phyloP scores from a whole-genome alignment of 768 basidiomycete genomes.

The Ramaria sp. region DNA sequence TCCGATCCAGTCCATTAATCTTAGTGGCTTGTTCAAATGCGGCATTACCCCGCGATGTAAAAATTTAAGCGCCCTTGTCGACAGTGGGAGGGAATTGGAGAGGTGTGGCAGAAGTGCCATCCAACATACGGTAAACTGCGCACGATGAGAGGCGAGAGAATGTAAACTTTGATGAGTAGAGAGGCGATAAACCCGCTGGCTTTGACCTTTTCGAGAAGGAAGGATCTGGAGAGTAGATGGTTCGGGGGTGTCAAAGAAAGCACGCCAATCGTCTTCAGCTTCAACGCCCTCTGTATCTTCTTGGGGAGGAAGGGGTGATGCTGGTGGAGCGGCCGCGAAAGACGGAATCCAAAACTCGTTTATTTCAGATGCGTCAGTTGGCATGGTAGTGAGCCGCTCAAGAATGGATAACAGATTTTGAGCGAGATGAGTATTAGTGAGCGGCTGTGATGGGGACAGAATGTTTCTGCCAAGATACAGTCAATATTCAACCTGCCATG shows the following conservation, averaged over 20 bases:
- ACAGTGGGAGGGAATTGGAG: constrained; percentile 30
- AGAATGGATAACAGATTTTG: constrained; percentile 54
- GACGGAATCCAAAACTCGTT: constrained; percentile 75
- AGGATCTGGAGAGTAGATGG: constrained; percentile 18
- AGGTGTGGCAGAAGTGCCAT: constrained; percentile 56
- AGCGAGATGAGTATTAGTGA: constrained; percentile 27
- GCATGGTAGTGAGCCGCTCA: constrained; percentile 62
- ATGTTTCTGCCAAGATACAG: constrained; percentile 1
- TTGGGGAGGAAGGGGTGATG: constrained; percentile 21
- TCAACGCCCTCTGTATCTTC: constrained; percentile 16
- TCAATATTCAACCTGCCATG: not conserved
- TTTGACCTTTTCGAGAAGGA: constrained; percentile 21
- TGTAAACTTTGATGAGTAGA: constrained; percentile 72
- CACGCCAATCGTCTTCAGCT: constrained; percentile 60
- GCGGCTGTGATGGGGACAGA: constrained; percentile 17
- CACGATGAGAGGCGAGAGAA: constrained; percentile 63
- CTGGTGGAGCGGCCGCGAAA: constrained; percentile 46
- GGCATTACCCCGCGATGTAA: constrained; percentile 81
- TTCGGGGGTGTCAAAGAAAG: constrained; percentile 59
- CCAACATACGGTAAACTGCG: constrained; percentile 79
- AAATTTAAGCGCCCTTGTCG: constrained; percentile 54
- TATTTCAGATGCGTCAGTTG: constrained; percentile 54
- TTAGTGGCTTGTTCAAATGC: constrained; percentile 62
- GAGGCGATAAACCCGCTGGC: constrained; percentile 46
- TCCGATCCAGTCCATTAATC: constrained; percentile 89